Evolutionary conservation across 2,329 filamentous ascomycete species (phyloP), one percentile per base, ranked within the genome.

Genomic region (Escovopsis weberi): DNA sequence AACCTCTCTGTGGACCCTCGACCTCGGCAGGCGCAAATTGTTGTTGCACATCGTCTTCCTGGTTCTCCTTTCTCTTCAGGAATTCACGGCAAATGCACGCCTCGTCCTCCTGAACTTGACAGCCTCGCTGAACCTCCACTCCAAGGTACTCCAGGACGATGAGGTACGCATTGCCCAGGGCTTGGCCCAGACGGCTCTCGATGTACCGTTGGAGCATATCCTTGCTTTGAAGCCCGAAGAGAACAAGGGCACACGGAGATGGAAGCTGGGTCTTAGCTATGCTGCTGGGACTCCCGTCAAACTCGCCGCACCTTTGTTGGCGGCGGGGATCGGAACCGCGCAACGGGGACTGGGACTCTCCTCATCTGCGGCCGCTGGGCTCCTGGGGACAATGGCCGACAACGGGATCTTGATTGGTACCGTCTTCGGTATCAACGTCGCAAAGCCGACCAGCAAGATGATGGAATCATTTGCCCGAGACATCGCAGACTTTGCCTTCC

Each of bases 371-470:
- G 82, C 85, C 10, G 85, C 87, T 18, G 78, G 78, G 1, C 77
- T 94, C 42, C 66, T 96, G 1, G 89, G 88, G 10, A 73, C 79
- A 15, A 70, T 95, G 54, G 82, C 86, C 2, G 80, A 88, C 33
- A 91, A 82, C 47, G 76, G 80, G 5, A 74, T 91, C 12, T 68
- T 87, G 36, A 81, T 94, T 28, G 89, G 88, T 12, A 78, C 82
- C 33, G 66, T 96, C 34, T 95, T 96, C 55, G 91, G 91, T 8
- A 85, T 91, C n/a, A 94, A 93, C 56, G 84, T 84, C 37, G 79
- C 81, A 1, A 76, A 80, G 33, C 88, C 94, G 70, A 84, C 83
- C 0, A 78, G 80, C 41, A 81, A 87, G 58, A 85, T 88, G 70
- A 83, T 95, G 70, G 85, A 94, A 49, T 71, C 80, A n/a, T 94